Evolutionary conservation across 768 basidiomycete genomes (phyloP).

Genomic region (Pleurotus tuoliensis): DNA sequence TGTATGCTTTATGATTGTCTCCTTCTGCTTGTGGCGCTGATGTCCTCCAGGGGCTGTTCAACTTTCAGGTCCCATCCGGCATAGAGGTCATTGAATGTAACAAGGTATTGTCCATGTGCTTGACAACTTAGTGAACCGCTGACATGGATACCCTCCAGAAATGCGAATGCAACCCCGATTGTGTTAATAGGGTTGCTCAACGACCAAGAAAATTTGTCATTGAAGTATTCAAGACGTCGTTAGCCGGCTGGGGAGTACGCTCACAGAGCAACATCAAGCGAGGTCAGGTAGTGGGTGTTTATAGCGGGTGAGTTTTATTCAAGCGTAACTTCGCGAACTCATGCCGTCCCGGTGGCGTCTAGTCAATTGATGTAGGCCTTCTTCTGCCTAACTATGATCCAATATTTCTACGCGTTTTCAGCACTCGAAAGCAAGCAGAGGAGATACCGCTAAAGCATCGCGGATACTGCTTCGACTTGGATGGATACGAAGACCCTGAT

Average conservation of each 20-base stretch:
- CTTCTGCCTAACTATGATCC: constrained; percentile 36
- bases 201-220: constrained; percentile 50
- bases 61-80: constrained; percentile 28
- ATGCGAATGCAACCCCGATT: constrained; percentile 41
- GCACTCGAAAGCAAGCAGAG: constrained; percentile 40
- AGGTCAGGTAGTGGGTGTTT: constrained; percentile 65
- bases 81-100: constrained; percentile 66
- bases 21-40: background rate
- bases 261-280: constrained; percentile 31
- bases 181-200: constrained; percentile 62
- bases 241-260: constrained; percentile 67
- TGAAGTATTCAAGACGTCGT: constrained; percentile 61
- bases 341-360: background rate
- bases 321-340: constrained; percentile 5
- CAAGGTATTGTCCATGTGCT: constrained; percentile 30
- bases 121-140: background rate
- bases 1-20: constrained; percentile 22
- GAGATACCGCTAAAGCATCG: constrained; percentile 29
- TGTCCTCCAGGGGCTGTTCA: constrained; percentile 43
- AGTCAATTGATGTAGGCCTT: constrained; percentile 23
- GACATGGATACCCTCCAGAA: constrained; percentile 21
- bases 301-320: constrained; percentile 51
- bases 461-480: constrained; percentile 61
- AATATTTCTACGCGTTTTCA: constrained; percentile 13
- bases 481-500: constrained; percentile 44